These are phyloP conservation scores for Drosera capensis DNA, from an alignment of 148 eudicot species.

Conservation along the genomic window DNA sequence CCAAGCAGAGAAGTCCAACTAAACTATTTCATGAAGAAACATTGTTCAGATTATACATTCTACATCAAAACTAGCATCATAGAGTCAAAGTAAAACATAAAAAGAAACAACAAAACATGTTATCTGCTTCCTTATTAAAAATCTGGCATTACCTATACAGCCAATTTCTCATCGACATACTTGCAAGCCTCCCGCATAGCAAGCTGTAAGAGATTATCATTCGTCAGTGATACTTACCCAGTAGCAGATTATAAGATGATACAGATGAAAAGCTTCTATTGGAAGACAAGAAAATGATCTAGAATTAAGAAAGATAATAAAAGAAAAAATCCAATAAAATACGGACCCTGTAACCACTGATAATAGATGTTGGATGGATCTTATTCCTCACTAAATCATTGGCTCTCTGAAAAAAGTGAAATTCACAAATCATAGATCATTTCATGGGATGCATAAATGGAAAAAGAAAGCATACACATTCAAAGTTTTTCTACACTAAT, in stretches of 20 bases:
- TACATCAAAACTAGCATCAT: too few relatives aligned
- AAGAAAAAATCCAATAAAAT: not conserved
- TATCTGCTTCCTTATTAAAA: too few relatives aligned
- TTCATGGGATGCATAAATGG: not conserved
- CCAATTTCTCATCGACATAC: slow-evolving; percentile 86
- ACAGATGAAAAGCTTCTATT: not conserved
- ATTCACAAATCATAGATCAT: not conserved
- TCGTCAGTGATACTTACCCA: not conserved
- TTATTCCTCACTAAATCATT: slow-evolving; percentile 90
- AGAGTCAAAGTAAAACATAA: too few relatives aligned
- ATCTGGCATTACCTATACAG: slow-evolving; percentile 82
- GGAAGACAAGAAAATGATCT: not conserved
- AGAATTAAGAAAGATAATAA: not conserved
- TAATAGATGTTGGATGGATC: slow-evolving; percentile 90
- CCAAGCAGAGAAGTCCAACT: too few relatives aligned
- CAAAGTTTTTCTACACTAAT: too few relatives aligned
- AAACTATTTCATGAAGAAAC: too few relatives aligned
- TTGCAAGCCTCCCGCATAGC: slow-evolving; percentile 99
- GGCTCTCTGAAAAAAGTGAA: slow-evolving; percentile 48
- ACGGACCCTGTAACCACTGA: slow-evolving; percentile 83
- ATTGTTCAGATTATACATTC: too few relatives aligned
- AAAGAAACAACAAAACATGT: too few relatives aligned
- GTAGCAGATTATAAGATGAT: not conserved
- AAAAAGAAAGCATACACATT: too few relatives aligned
- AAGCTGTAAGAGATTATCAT: slow-evolving; percentile 40